Conservation (phyloP, 768 basidiomycete genomes). For the Cyclocybe cylindracea region DNA sequence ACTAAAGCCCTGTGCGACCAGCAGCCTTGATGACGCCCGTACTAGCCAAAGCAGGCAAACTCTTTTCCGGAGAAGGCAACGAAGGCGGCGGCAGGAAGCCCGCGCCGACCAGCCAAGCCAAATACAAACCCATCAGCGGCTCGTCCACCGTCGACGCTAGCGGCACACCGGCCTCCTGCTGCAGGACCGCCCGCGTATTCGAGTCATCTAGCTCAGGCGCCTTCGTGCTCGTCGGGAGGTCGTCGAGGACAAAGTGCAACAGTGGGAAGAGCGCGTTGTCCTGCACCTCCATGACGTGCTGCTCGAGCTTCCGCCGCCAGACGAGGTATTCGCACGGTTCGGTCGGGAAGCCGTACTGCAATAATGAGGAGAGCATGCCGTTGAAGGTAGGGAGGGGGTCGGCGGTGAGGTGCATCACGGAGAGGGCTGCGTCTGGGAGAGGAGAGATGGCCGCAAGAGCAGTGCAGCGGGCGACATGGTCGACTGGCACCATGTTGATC, state of each 20-base stretch:
- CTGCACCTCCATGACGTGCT: constrained; percentile 90
- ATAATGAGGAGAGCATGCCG: constrained; percentile 71
- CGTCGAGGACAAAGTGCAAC: constrained; percentile 95
- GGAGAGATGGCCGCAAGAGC: constrained; percentile 71
- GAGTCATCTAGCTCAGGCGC: constrained; percentile 86
- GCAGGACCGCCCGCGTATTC: constrained; percentile 67
- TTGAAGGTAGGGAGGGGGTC: constrained; percentile 90
- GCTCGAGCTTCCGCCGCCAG: constrained; percentile 92
- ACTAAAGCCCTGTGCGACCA: constrained; percentile 63
- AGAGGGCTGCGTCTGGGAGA: constrained; percentile 43
- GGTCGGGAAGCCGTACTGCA: constrained; percentile 78
- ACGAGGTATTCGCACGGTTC: constrained; percentile 83
- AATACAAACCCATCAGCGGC: constrained; percentile 78
- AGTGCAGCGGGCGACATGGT: constrained; percentile 88
- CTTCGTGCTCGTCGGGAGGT: constrained; percentile 95
- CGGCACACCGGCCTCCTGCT: constrained; percentile 41
- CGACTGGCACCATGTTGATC: constrained; percentile 97
- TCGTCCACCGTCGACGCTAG: constrained; percentile 67
- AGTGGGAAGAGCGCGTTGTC: constrained; percentile 98
- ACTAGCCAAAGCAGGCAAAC: constrained; percentile 48
- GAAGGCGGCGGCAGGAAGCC: constrained; percentile 73
- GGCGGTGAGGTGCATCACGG: constrained; percentile 85
- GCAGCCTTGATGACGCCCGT: constrained; percentile 55
- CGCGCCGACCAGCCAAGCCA: constrained; percentile 89
- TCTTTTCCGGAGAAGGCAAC: constrained; percentile 34